These are phyloP conservation scores for Medicago truncatula DNA, from an alignment of 306 rosid species.

Conservation along the genomic window DNA sequence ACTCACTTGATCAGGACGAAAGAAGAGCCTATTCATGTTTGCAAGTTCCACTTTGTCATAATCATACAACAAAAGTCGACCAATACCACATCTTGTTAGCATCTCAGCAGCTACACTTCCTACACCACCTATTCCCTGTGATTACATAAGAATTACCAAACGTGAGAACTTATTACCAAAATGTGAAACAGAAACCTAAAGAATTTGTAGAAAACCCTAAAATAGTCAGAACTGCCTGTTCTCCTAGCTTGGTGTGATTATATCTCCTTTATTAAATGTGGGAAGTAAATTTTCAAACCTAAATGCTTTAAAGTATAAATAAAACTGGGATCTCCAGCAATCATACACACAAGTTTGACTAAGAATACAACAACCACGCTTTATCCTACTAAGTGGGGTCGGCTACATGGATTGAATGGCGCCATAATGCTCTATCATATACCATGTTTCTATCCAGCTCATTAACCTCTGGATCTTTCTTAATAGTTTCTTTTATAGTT, in stretches of 20 bases:
- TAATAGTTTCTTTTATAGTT: too few relatives aligned
- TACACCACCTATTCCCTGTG: slow-evolving; percentile 95
- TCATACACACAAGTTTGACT: slow-evolving; percentile 19
- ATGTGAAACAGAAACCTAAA: background rate
- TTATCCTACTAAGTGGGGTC: too few relatives aligned
- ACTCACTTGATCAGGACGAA: slow-evolving; percentile 94
- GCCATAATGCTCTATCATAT: too few relatives aligned
- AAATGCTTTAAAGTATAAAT: slow-evolving; percentile 16
- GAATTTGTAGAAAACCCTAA: slow-evolving; percentile 8
- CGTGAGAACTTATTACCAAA: slow-evolving; percentile 22
- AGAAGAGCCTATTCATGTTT: slow-evolving; percentile 96
- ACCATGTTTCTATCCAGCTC: too few relatives aligned
- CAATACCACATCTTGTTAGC: slow-evolving; percentile 98
- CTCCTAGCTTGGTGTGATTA: background rate
- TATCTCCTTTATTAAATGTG: background rate
- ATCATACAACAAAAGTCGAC: slow-evolving; percentile 95
- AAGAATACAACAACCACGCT: background rate
- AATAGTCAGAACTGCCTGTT: background rate
- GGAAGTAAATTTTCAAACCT: slow-evolving; percentile 6
- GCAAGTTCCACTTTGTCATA: slow-evolving; percentile 99
- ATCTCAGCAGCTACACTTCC: slow-evolving; percentile 99
- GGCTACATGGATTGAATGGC: too few relatives aligned
- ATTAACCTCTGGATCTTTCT: too few relatives aligned
- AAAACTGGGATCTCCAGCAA: slow-evolving; percentile 3
- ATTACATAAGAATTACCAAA: slow-evolving; percentile 37